Evolutionary conservation across 805 yeast genomes (phyloP).

Genomic region (Teunomyces funiuensis): DNA sequence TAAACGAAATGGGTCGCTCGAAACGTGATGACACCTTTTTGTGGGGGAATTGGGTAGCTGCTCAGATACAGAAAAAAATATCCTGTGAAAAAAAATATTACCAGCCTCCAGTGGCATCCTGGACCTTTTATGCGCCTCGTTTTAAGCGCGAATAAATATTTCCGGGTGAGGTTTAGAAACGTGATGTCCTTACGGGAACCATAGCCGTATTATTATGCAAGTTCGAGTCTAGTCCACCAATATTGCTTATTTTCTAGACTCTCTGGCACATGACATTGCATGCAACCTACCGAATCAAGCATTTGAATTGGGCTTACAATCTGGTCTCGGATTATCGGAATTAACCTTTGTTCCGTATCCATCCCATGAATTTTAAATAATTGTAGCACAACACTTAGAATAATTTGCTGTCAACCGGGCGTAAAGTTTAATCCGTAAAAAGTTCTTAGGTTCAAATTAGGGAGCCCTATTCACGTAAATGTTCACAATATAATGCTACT

Average conservation of each 20-base stretch:
- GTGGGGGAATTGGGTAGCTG: constrained; percentile 1
- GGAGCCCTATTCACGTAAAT: neutral
- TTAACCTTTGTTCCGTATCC: constrained; percentile 2
- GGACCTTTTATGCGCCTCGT: constrained; percentile 3
- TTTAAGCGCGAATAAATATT: constrained; percentile 2
- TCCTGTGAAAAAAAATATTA: too few species aligned
- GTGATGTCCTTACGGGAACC: neutral
- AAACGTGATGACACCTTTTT: constrained; percentile 4
- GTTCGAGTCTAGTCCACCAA: neutral
- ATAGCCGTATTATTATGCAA: constrained; percentile 3
- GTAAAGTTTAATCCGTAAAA: neutral
- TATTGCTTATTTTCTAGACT: neutral
- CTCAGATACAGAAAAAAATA: neutral
- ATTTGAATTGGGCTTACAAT: neutral
- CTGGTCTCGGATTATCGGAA: constrained; percentile 3
- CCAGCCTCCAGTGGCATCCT: neutral
- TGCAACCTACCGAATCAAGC: neutral
- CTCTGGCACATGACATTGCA: neutral
- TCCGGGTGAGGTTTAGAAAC: neutral
- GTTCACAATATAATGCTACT: neutral
- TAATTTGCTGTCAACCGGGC: neutral
- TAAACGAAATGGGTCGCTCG: constrained; percentile 2
- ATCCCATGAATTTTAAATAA: neutral
- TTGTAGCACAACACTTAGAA: too few species aligned
- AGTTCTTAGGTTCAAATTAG: neutral